Evolutionary conservation across 805 yeast species (phyloP), one percentile per base, ranked within the genome.

Genomic region (Isabelozyma pseudorhagii): DNA sequence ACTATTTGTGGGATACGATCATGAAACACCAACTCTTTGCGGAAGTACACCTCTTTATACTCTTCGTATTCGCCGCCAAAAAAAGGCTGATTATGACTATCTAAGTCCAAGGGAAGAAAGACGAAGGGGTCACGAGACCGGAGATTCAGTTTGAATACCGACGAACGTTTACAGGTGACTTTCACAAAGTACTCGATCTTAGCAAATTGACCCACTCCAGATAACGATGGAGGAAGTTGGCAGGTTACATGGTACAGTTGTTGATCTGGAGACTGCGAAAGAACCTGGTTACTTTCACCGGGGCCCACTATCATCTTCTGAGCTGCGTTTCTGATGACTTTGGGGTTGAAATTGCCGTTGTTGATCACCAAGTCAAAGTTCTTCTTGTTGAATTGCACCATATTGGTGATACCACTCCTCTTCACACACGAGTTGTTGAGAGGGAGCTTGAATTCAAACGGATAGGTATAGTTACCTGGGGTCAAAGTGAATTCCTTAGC

Each of bases 111-210:
- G 0, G 89, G 88, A 29, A 80, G 61, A 53, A 84, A 81, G 3
- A 69, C 64, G 54, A 85, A 80, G 4, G 84, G 85, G 43, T 74
- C 74, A 44, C 59, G 60, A 9, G 74, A 61, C 38, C 87, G 66
- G 31, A 76, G 57, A 51, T 81, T 83, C 27, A 71, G 46, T 48
- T 76, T 75, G 49, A 80, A 66, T 31, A 81, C 57, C 3, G 82
- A 72, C 1, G 83, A 64, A 43, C 84, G 60, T 50, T 78, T 79
- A 40, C 83, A 83, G 0, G 88, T 83, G 8, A 75, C 86, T 62
- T 84, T 83, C 48, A 84, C 72, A 58, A 77, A 83, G 59, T 84
- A 84, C 49, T 73, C 69, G 45, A 82, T 63, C 9, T 62, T 58
- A 7, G 79, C 81, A 58, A 58, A 61, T 38, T 65, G 61, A 11